Conservation (phyloP, 78 protist species). For the Dictyostelium purpureum region DNA sequence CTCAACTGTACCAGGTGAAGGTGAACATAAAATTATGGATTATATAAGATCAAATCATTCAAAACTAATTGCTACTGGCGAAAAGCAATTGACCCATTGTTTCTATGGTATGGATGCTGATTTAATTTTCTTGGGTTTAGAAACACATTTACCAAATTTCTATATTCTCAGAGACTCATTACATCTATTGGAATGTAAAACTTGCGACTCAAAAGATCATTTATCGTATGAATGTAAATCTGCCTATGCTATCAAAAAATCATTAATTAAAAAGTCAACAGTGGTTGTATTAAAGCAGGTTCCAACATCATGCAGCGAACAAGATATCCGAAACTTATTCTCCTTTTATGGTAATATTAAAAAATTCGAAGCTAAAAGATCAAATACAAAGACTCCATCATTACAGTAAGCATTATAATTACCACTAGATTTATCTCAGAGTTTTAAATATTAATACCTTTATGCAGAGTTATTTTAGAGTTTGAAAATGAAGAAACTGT, state of each 20-base stretch:
- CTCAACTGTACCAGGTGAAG: slow-evolving; percentile 82
- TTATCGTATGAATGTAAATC: slow-evolving; percentile 41
- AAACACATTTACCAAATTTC: slow-evolving; percentile 96
- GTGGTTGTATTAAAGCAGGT: not conserved
- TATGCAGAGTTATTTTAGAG: slow-evolving; percentile 8
- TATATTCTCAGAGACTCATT: slow-evolving; percentile 90
- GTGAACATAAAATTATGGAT: slow-evolving; percentile 98
- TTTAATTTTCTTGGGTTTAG: slow-evolving; percentile 96
- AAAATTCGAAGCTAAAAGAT: not conserved
- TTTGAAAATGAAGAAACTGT: slow-evolving; percentile 7
- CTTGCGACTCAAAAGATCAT: slow-evolving; percentile 27
- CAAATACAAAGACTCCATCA: slow-evolving; percentile 34
- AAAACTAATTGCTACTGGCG: slow-evolving; percentile 42
- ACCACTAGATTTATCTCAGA: not conserved
- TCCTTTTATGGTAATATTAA: slow-evolving; percentile 12
- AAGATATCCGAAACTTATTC: not conserved
- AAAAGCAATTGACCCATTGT: slow-evolving; percentile 79
- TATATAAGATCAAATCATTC: slow-evolving; percentile 86
- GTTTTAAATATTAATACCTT: not conserved
- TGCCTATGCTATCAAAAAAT: slow-evolving; percentile 28
- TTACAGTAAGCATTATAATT: not conserved
- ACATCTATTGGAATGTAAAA: not conserved
- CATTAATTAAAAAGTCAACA: not conserved
- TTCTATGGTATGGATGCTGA: slow-evolving; percentile 98
- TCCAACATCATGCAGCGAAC: not conserved